Conservation (phyloP, 1,284 basidiomycete genomes). For the Ceratobasidium sp. region DNA sequence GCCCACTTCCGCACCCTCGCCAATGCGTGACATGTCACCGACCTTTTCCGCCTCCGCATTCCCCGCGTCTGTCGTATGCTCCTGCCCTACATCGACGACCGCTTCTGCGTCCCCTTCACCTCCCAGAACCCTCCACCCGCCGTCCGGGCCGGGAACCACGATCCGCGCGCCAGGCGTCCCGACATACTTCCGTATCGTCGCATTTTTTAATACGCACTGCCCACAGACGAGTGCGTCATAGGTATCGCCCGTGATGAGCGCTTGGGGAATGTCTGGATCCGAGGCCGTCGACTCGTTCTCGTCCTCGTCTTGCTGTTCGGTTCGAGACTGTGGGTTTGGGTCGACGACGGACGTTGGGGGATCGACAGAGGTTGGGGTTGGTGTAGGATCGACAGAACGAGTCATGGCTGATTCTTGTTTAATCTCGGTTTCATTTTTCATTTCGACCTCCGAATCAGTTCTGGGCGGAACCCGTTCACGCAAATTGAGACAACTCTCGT, state of each 20-base stretch:
- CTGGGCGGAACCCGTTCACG: slow-evolving; percentile 55
- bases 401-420: not conserved
- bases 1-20: slow-evolving; percentile 39
- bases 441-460: not conserved
- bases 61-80: not conserved
- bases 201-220: slow-evolving; percentile 63
- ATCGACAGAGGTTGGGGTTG: not conserved
- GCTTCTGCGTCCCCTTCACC: slow-evolving; percentile 36
- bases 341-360: not conserved
- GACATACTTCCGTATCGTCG: slow-evolving; percentile 64
- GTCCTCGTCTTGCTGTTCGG: slow-evolving; percentile 46
- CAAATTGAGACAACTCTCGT: slow-evolving; percentile 82
- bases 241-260: slow-evolving; percentile 66
- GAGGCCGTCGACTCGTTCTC: slow-evolving; percentile 68
- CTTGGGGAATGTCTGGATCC: slow-evolving; percentile 67
- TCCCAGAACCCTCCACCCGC: slow-evolving; percentile 43
- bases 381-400: not conserved
- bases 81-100: not conserved
- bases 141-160: slow-evolving; percentile 59
- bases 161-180: slow-evolving; percentile 69
- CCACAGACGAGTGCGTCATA: slow-evolving; percentile 77
- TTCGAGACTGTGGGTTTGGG: slow-evolving; percentile 39
- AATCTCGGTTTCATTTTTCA: not conserved
- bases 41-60: slow-evolving; percentile 34
- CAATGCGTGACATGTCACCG: slow-evolving; percentile 47